Percentiles rank a stretch among this genome's conserved stretches.
Evolutionary conservation across 2,329 filamentous ascomycete genomes (phyloP).

Genomic region (Talaromyces rugulosus): DNA sequence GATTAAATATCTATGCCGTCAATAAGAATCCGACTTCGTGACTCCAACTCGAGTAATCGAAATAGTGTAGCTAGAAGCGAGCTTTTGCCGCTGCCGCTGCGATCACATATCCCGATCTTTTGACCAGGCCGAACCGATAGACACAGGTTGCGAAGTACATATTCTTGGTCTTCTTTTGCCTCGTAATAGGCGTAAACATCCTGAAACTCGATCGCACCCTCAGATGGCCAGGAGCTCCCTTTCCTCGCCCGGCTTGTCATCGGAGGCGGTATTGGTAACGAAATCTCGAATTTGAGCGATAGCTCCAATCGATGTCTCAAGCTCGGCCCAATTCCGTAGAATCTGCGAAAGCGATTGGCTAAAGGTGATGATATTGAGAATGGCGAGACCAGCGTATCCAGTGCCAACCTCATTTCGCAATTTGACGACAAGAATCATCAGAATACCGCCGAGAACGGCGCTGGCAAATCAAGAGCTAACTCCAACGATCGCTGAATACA

Average conservation of each 20-base stretch:
- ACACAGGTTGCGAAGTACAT: conserved; percentile 42
- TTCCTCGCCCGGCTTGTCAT: conserved; percentile 2
- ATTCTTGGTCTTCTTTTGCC: not conserved
- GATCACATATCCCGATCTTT: conserved; percentile 39
- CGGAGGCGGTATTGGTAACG: conserved; percentile 32
- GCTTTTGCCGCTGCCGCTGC: conserved; percentile 37
- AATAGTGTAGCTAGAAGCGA: conserved; percentile 41
- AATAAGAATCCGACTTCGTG: conserved; percentile 36
- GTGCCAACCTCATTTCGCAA: conserved; percentile 40
- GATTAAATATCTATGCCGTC: conserved; percentile 40
- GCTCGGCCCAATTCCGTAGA: conserved; percentile 51
- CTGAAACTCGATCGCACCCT: conserved; percentile 41
- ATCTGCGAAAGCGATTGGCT: conserved; percentile 48
- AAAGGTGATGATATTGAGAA: conserved; percentile 53
- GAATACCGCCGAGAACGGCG: conserved; percentile 43
- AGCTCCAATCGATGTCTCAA: conserved; percentile 57
- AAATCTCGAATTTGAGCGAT: conserved; percentile 53
- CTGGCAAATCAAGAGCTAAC: conserved; percentile 48
- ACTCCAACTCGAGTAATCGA: conserved; percentile 37
- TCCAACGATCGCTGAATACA: conserved; percentile 57
- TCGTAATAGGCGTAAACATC: conserved; percentile 41
- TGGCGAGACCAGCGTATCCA: conserved; percentile 50
- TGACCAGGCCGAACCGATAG: conserved; percentile 41
- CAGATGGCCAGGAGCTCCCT: conserved; percentile 38
- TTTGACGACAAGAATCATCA: conserved; percentile 49